phyloP scores from a whole-genome alignment of 2,329 filamentous ascomycete species.

The Cladobotryum mycophilum region DNA sequence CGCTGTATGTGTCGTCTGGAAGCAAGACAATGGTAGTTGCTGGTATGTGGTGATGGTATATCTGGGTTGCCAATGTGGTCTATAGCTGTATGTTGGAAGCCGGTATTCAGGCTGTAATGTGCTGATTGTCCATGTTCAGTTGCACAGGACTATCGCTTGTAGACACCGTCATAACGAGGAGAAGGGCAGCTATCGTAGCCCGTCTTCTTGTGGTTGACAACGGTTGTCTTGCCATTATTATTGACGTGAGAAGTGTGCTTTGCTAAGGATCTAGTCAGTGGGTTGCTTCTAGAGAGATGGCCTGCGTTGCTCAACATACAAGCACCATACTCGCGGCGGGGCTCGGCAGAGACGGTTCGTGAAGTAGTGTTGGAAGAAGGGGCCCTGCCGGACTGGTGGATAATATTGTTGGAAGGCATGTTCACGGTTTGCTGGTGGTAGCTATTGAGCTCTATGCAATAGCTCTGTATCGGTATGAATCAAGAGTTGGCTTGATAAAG shows the following conservation, averaged over 20 bases:
- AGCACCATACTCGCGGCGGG: constrained; percentile 27
- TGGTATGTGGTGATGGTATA: no score
- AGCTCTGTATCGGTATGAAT: background rate
- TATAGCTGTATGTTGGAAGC: no score
- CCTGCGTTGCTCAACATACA: constrained; percentile 17
- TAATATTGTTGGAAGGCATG: constrained; percentile 15
- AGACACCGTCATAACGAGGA: constrained; percentile 18
- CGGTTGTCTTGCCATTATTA: constrained; percentile 19
- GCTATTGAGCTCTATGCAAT: background rate
- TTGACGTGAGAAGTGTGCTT: constrained; percentile 20
- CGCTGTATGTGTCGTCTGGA: no score
- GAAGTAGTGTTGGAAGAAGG: constrained; percentile 17
- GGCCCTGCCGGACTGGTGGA: constrained; percentile 27
- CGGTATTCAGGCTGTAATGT: no score
- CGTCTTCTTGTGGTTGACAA: constrained; percentile 28
- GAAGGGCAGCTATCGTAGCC: constrained; percentile 24
- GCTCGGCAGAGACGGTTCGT: constrained; percentile 22
- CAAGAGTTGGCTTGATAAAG: background rate
- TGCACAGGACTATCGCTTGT: no score
- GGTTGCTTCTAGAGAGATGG: background rate
- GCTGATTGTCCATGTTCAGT: no score
- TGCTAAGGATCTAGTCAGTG: constrained; percentile 18
- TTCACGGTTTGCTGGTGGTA: background rate
- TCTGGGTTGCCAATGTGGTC: no score
- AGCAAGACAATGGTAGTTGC: no score